A percentile compares a stretch with the other conserved stretches of the same genome.
Evolutionary conservation across 164 flowering plant species (phyloP).

Genomic region (Stephania japonica): DNA sequence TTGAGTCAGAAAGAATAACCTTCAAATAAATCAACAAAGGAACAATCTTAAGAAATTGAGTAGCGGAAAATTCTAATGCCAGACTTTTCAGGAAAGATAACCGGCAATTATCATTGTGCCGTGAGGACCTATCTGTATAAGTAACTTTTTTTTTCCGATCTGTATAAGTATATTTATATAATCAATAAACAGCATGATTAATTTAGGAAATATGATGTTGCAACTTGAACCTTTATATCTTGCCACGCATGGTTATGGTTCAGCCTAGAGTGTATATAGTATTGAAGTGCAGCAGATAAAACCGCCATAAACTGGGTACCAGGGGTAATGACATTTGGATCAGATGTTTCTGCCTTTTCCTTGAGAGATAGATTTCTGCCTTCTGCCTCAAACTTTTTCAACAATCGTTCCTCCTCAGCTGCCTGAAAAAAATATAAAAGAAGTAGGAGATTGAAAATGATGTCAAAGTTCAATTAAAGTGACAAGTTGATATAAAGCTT

Average conservation of each 20-base stretch:
- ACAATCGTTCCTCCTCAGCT: constrained; percentile 76
- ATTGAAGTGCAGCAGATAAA: constrained; percentile 84
- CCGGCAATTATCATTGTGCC: constrained; percentile 44
- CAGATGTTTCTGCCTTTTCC: constrained; percentile 72
- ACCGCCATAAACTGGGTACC: constrained; percentile 88
- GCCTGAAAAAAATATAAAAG: constrained; percentile 35
- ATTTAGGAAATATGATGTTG: constrained; percentile 10
- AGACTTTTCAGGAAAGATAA: constrained; percentile 26
- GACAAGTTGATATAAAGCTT: constrained; percentile 17
- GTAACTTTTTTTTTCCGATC: no score
- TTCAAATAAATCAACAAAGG: constrained; percentile 74
- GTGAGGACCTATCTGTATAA: constrained; percentile 31
- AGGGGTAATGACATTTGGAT: constrained; percentile 92
- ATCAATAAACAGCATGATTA: constrained; percentile 20
- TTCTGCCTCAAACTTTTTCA: constrained; percentile 59
- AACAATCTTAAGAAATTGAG: constrained; percentile 54
- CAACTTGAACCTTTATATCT: constrained; percentile 82
- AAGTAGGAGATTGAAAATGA: neutral
- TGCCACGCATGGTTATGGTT: constrained; percentile 68
- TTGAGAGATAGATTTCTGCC: constrained; percentile 35
- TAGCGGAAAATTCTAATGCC: constrained; percentile 47
- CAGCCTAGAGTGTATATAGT: constrained; percentile 62
- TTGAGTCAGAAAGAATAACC: constrained; percentile 96
- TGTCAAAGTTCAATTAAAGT: neutral
- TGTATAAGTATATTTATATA: no score